phyloP scores from a whole-genome alignment of 257 asterid genomes.

The Capsicum chinense region DNA sequence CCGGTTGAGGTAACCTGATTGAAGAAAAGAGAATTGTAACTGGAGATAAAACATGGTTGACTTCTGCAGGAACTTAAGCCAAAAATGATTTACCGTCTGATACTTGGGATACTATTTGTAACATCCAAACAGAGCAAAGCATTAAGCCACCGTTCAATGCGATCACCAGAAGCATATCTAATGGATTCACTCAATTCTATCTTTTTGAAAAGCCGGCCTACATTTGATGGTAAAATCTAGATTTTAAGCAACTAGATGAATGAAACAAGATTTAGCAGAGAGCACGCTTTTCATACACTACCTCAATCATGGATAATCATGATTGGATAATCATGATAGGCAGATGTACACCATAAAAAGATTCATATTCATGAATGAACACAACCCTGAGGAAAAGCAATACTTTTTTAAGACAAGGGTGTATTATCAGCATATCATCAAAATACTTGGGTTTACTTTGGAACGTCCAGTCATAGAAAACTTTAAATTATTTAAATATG shows the following conservation, averaged over 20 bases:
- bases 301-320: slow-evolving; percentile 15
- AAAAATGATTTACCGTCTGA: slow-evolving; percentile 57
- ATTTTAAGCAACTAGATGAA: not conserved
- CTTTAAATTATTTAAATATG: not conserved
- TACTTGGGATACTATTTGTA: slow-evolving; percentile 64
- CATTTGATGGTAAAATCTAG: slow-evolving; percentile 33
- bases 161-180: slow-evolving; percentile 96
- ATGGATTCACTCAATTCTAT: slow-evolving; percentile 89
- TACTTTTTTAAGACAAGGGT: not conserved
- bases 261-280: not conserved
- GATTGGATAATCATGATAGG: slow-evolving; percentile 24
- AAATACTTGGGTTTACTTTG: not conserved
- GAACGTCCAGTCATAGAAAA: not conserved
- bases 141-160: slow-evolving; percentile 88
- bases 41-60: not conserved
- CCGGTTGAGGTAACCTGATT: slow-evolving; percentile 71
- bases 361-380: slow-evolving; percentile 6
- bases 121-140: slow-evolving; percentile 87
- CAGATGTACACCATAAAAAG: not conserved
- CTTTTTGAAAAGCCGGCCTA: slow-evolving; percentile 88
- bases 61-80: slow-evolving; percentile 21
- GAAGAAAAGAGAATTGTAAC: slow-evolving; percentile 31
- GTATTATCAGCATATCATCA: not conserved
- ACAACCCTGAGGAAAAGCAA: slow-evolving; percentile 1
- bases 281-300: not conserved